phyloP scores from a whole-genome alignment of 1,284 basidiomycete genomes.

The Marasmius sp. region DNA sequence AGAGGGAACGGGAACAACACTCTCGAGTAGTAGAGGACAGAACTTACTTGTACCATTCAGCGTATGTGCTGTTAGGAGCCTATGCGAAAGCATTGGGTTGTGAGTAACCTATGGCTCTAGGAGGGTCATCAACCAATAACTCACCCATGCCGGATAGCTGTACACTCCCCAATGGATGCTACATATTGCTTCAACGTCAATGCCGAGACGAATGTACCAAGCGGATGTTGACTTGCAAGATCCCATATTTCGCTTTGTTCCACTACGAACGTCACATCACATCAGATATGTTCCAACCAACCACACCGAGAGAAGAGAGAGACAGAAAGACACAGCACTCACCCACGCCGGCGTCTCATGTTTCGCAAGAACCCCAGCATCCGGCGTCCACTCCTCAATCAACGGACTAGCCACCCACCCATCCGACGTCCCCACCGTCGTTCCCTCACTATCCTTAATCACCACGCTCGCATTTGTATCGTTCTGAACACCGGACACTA shows the following conservation, averaged over 20 bases:
- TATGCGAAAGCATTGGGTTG: conserved; percentile 9
- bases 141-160: conserved; percentile 49
- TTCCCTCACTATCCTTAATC: conserved; percentile 32
- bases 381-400: conserved; percentile 38
- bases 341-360: conserved; percentile 58
- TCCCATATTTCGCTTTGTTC: conserved; percentile 53
- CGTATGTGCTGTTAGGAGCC: conserved; percentile 42
- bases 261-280: conserved; percentile 26
- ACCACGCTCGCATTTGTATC: conserved; percentile 31
- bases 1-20: neutral
- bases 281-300: neutral
- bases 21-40: neutral
- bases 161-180: conserved; percentile 63
- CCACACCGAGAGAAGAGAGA: neutral
- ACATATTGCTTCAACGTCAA: neutral
- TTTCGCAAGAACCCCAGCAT: conserved; percentile 34
- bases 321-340: conserved; percentile 15
- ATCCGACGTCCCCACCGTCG: conserved; percentile 28
- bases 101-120: neutral
- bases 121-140: conserved; percentile 8
- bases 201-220: neutral
- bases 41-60: conserved; percentile 58
- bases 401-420: conserved; percentile 39
- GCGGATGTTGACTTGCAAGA: conserved; percentile 45
- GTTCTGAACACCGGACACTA: conserved; percentile 29